Conservation (phyloP, 2,329 filamentous ascomycete genomes). For the Ophiocordyceps camponoti-rufipedis region DNA sequence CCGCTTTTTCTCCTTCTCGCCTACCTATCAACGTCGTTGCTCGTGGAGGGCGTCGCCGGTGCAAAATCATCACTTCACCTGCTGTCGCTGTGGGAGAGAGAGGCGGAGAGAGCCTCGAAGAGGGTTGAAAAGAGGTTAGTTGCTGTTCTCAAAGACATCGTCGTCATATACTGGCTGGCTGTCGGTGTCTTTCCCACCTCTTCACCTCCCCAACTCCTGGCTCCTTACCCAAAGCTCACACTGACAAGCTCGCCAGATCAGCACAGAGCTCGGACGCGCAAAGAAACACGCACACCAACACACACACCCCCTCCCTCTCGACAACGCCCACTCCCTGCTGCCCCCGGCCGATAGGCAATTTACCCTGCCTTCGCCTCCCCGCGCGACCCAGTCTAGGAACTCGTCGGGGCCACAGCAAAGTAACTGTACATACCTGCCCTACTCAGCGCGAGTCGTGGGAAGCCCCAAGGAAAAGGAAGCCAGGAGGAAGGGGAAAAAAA, state of each 20-base stretch:
- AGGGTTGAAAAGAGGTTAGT: no score
- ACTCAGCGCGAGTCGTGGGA: slow-evolving; percentile 5
- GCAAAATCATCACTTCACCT: no score
- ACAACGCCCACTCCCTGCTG: slow-evolving; percentile 10
- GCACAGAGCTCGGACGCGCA: slow-evolving; percentile 2
- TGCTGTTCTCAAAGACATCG: no score
- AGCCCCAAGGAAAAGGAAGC: background rate
- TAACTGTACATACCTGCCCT: background rate
- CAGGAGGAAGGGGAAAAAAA: slow-evolving; percentile 5
- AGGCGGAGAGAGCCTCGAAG: no score
- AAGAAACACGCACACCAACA: slow-evolving; percentile 6
- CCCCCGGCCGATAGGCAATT: no score
- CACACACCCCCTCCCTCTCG: slow-evolving; percentile 8
- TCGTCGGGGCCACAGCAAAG: background rate
- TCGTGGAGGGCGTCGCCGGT: no score
- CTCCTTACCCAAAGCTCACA: background rate
- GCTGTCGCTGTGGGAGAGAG: no score
- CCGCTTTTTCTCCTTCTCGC: background rate
- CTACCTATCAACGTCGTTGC: no score
- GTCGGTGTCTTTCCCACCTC: no score
- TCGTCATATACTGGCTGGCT: no score
- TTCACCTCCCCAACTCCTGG: background rate
- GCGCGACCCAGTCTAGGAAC: slow-evolving; percentile 7
- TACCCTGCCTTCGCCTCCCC: slow-evolving; percentile 13
- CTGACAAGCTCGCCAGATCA: slow-evolving; percentile 1